Evolutionary conservation across 2,329 filamentous ascomycete genomes (phyloP), one percentile per base, ranked within the genome.

Genomic region (Dissoconium aciculare): DNA sequence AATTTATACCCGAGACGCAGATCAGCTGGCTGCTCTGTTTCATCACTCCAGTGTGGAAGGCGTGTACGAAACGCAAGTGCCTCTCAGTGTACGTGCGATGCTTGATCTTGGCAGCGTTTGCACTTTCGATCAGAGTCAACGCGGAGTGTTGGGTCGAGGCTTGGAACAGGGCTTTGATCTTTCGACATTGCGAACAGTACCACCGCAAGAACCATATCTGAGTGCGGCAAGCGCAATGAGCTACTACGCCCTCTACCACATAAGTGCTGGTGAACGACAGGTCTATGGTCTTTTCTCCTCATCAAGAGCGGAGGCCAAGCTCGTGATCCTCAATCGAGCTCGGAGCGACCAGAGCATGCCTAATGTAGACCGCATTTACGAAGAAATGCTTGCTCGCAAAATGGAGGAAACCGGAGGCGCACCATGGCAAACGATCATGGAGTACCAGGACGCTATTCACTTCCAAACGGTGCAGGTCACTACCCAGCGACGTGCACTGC

Each of bases 21-120:
- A 84, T 38, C 91, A 84, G 50, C 77, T 95, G 38, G 73, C 77
- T 2, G 59, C 77, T 15, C 63, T 95, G 2, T 87, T 94, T 60
- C 84, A 87, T 40, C 85, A 98, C 50, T 73, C 84, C 0, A 93
- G 84, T 53, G 81, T 98, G 2, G 89, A 98, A 56, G 91, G 91
- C 16, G 84, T 98, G 10, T 99, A 99, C 49, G 91, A 98, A 59
- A 87, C 78, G 47, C 79, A 93, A 42, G 67, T 99, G 1, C 84
- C 91, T 1, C 64, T 95, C 4, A 82, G 81, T 40, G 70, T 92
- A 28, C 72, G 87, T 24, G 89, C 87, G 3, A 70, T 98, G 17
- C 68, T 99, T 6, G 80, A 89, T 43, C 64, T 99, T 1, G 91
- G 89, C 25, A 94, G 82, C 47, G 64, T 80, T 16, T 98, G 89